Evolutionary conservation across 306 rosid genomes (phyloP), one percentile per base, ranked within the genome.

Genomic region (Cucumis melo): DNA sequence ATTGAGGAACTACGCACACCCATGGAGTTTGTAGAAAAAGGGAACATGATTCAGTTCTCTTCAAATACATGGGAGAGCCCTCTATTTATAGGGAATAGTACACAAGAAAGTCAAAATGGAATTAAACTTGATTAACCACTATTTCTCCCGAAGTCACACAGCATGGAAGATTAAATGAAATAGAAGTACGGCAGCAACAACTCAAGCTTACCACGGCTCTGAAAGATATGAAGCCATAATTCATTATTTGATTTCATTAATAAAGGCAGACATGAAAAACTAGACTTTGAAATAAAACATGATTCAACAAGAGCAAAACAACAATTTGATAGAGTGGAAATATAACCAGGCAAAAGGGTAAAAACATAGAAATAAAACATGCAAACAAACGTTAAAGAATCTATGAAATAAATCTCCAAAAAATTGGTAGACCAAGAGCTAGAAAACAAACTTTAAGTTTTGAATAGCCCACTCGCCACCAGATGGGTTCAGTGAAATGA

Each of bases 391-490:
- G 13, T 72, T 79, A 77, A 68, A 38, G 74, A 76, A 67, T 57
- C 34, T 64, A 74, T 57, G 74, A 17, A 7, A 70, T 36, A 50
- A 39, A 63, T 48, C 21, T 78, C 38, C 23, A 16, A 10, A 66
- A 34, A 38, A 54, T 24, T 61, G 36, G 59, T 42, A 65, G 39
- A 56, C 58, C 24, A 72, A 42, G 77, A 50, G 38, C 15, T 20
- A 48, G 65, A 21, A 60, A 77, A 74, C 79, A 73, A 60, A 91
- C 98, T 97, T 87, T 83, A 82, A 93, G 94, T 81, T 93, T 93
- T 51, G 98, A 88, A 86, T 91, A 93, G 73, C 97, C 98, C 80
- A 91, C 98, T 60, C 94, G 90, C 98, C 98, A 90, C 98, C 98
- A 93, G 38, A 93, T 88, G 42, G 98, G 97, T 83, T 93, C 97